Evolutionary conservation across 106 monocot genomes (phyloP).

Genomic region (Apostasia ramifera): DNA sequence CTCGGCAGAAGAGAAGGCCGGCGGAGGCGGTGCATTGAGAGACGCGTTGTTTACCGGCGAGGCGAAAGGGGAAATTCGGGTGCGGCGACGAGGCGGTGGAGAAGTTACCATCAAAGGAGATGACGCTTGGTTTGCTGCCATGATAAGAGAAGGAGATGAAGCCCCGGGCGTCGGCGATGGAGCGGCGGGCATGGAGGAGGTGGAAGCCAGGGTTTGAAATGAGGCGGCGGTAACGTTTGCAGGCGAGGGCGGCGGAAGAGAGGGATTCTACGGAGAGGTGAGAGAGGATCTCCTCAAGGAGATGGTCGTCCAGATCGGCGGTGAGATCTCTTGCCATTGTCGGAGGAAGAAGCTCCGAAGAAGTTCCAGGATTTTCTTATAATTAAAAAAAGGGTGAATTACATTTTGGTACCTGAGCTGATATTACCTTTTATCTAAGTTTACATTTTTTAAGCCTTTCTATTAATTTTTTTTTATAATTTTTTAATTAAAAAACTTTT

Average conservation of each 20-base stretch:
- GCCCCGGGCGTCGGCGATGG: background rate
- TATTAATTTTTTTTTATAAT: too few species aligned
- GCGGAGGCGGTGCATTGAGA: background rate
- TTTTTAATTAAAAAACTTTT: too few species aligned
- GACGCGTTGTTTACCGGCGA: background rate
- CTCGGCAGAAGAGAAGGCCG: constrained; percentile 11
- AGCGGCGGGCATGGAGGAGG: background rate
- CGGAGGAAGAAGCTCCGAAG: too few species aligned
- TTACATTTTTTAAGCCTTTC: too few species aligned
- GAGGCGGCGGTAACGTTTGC: background rate
- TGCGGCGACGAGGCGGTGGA: background rate
- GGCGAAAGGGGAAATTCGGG: background rate
- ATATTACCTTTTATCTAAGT: too few species aligned
- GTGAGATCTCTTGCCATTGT: too few species aligned
- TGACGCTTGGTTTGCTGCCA: background rate
- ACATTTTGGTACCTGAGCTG: too few species aligned
- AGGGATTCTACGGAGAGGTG: background rate
- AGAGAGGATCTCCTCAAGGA: background rate
- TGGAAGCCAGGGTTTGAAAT: background rate
- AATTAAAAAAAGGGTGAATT: too few species aligned
- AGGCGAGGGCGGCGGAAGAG: background rate
- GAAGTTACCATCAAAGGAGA: background rate
- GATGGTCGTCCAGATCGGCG: background rate
- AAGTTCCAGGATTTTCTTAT: too few species aligned
- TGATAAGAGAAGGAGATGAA: background rate